phyloP scores from a whole-genome alignment of 2,329 filamentous ascomycete species.

The Colletotrichum endophyticum region DNA sequence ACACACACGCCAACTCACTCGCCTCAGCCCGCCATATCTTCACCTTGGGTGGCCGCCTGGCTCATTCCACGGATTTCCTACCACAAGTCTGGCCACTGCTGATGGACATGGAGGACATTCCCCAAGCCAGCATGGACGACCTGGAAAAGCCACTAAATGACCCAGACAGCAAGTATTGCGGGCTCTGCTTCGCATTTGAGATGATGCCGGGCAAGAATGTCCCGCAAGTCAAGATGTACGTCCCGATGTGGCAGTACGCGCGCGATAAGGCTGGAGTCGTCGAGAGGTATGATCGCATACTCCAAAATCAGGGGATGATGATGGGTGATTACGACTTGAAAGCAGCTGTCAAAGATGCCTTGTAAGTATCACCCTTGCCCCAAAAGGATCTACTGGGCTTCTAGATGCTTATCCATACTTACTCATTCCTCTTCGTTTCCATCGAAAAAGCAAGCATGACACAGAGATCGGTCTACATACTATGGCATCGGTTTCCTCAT shows the following conservation, averaged over 20 bases:
- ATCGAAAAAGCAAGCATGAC: background rate
- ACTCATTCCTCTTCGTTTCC: background rate
- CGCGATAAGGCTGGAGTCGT: background rate
- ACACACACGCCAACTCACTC: background rate
- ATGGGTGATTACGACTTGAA: background rate
- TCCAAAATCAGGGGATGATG: background rate
- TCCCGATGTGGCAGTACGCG: background rate
- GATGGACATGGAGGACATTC: background rate
- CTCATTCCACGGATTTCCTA: background rate
- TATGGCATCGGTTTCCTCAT: background rate
- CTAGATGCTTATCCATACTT: background rate
- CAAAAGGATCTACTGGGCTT: too few relatives aligned
- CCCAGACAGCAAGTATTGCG: background rate
- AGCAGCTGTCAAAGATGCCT: background rate
- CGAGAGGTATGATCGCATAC: background rate
- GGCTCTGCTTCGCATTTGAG: background rate
- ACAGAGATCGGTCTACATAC: background rate
- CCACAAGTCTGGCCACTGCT: background rate
- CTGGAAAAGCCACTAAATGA: background rate
- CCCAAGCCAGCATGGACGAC: background rate
- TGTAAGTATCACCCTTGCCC: background rate
- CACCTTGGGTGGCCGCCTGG: background rate
- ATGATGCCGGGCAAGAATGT: background rate
- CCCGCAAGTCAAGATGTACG: background rate
- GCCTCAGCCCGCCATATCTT: background rate